phyloP scores from a whole-genome alignment of 2,329 filamentous ascomycete species.

The Stagonosporopsis vannaccii region DNA sequence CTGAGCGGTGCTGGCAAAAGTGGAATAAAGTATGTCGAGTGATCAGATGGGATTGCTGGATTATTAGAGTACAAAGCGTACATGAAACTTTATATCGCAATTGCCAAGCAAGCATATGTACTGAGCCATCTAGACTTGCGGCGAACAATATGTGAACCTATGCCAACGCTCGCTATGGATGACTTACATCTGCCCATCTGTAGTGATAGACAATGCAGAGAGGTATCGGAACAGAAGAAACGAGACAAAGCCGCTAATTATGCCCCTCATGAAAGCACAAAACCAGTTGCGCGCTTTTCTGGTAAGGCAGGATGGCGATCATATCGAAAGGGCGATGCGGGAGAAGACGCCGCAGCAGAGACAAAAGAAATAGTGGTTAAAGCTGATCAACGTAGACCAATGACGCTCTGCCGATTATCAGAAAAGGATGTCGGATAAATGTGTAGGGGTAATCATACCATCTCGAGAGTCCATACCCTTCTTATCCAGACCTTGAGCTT shows the following conservation, averaged over 20 bases:
- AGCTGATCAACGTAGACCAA: conserved; percentile 72
- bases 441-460: conserved; percentile 60
- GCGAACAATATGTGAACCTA: conserved; percentile 13
- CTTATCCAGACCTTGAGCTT: conserved; percentile 98
- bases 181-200: conserved; percentile 15
- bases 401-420: conserved; percentile 69
- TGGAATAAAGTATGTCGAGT: background rate
- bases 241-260: conserved; percentile 20
- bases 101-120: conserved; percentile 20
- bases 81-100: conserved; percentile 9
- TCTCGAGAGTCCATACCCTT: conserved; percentile 97
- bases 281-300: conserved; percentile 16
- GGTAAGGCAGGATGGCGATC: conserved; percentile 8
- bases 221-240: conserved; percentile 22
- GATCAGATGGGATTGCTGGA: background rate
- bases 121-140: conserved; percentile 7
- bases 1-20: background rate
- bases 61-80: conserved; percentile 9
- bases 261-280: conserved; percentile 12
- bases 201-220: conserved; percentile 19
- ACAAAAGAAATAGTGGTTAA: conserved; percentile 7
- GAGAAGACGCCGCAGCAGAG: conserved; percentile 1
- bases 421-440: conserved; percentile 20
- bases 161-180: conserved; percentile 18
- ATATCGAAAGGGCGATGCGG: background rate